Percentiles rank a stretch among this genome's conserved stretches.
phyloP scores from a whole-genome alignment of 2,329 filamentous ascomycete genomes.

The Aspergillus puulaauensis region DNA sequence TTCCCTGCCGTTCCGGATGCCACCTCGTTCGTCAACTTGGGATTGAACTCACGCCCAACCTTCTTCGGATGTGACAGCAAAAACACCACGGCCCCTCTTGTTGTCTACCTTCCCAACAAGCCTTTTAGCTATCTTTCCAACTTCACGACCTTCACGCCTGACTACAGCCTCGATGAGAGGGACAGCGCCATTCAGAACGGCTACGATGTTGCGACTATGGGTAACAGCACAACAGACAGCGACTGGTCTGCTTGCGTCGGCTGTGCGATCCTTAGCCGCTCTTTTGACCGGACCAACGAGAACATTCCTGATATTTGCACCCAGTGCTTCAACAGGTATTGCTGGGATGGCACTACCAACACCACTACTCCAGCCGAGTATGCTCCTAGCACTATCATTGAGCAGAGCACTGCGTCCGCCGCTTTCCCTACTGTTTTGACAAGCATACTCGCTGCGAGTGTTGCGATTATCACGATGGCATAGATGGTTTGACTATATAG shows the following conservation, averaged over 20 bases:
- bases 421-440: conserved; percentile 3
- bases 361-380: conserved; percentile 18
- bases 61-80: conserved; percentile 76
- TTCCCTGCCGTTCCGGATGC: conserved; percentile 72
- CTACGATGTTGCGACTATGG: conserved; percentile 77
- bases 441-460: conserved; percentile 1
- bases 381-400: conserved; percentile 3
- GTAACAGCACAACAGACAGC: conserved; percentile 71
- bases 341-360: conserved; percentile 80
- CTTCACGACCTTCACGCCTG: conserved; percentile 70
- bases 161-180: conserved; percentile 65
- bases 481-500: not conserved
- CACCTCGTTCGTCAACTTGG: conserved; percentile 76
- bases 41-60: conserved; percentile 70
- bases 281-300: conserved; percentile 69
- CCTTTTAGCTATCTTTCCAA: conserved; percentile 79
- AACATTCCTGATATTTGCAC: conserved; percentile 69
- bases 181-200: conserved; percentile 84
- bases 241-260: conserved; percentile 82
- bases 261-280: conserved; percentile 80
- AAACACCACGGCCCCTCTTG: conserved; percentile 61
- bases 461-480: conserved; percentile 3
- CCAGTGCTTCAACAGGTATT: conserved; percentile 77
- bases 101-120: conserved; percentile 86
- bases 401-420: not conserved